Conservation (phyloP, 208 protist species). For the Endotrypanum monterogeii region DNA sequence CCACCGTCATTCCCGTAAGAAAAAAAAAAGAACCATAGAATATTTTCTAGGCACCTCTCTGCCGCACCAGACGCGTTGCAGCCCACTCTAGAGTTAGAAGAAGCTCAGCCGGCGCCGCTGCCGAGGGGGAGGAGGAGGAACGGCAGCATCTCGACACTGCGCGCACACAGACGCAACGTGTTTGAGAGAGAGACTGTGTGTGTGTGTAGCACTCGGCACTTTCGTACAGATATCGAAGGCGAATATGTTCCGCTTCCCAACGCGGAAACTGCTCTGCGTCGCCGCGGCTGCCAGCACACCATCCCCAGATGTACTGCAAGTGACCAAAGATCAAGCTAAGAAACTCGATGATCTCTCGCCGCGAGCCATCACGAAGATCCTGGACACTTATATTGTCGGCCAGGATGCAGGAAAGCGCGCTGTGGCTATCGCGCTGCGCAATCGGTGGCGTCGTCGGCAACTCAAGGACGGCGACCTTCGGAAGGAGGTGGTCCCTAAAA, state of each 20-base stretch:
- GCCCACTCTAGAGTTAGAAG: too few species aligned
- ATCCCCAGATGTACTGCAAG: conserved; percentile 63
- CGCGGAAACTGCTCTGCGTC: conserved; percentile 41
- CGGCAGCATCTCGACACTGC: background rate
- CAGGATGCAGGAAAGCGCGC: conserved; percentile 95
- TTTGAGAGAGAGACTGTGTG: background rate
- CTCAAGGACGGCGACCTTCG: conserved; percentile 71
- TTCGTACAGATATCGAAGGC: too few species aligned
- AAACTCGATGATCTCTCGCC: conserved; percentile 88
- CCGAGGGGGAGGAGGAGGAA: background rate
- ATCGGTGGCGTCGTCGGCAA: conserved; percentile 92
- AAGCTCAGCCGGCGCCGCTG: background rate
- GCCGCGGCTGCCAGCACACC: conserved; percentile 47
- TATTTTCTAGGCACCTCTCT: background rate
- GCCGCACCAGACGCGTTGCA: background rate
- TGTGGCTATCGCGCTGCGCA: conserved; percentile 97
- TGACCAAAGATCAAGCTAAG: conserved; percentile 48
- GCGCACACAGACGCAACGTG: background rate
- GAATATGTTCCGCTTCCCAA: conserved; percentile 63
- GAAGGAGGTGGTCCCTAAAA: conserved; percentile 92
- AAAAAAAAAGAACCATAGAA: too few species aligned
- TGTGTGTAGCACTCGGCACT: too few species aligned
- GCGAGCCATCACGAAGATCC: conserved; percentile 89
- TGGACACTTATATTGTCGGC: conserved; percentile 97
- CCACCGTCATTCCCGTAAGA: too few species aligned